phyloP scores from a whole-genome alignment of 73 alveolate species.

The Paramecium sexaurelia region DNA sequence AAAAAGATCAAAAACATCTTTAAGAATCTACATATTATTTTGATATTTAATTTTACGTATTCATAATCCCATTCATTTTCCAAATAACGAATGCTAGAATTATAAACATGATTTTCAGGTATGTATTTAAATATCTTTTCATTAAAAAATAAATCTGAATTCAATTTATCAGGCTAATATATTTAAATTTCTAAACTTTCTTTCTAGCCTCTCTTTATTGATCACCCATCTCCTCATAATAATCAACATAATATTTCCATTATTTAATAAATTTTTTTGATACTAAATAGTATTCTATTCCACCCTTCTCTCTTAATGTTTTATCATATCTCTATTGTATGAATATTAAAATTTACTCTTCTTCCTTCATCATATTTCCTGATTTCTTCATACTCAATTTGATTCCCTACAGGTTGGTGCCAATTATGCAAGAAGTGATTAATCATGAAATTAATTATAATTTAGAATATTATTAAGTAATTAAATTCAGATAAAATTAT shows the following conservation, averaged over 20 bases:
- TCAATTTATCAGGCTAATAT: constrained; percentile 24
- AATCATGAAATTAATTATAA: background rate
- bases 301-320: constrained; percentile 21
- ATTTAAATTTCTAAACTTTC: constrained; percentile 6
- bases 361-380: constrained; percentile 15
- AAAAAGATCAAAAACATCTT: background rate
- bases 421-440: background rate
- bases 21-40: background rate
- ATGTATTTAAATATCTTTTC: constrained; percentile 10
- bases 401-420: background rate
- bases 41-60: background rate
- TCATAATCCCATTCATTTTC: constrained; percentile 50
- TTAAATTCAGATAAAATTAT: background rate
- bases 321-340: background rate
- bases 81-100: background rate
- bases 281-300: constrained; percentile 11
- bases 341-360: background rate
- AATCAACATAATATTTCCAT: constrained; percentile 39
- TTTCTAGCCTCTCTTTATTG: background rate
- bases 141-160: background rate
- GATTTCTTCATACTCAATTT: background rate
- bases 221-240: constrained; percentile 29
- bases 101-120: constrained; percentile 47
- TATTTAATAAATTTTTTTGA: constrained; percentile 38
- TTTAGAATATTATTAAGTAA: background rate